Conservation (phyloP, 306 rosid genomes). For the Medicago ruthenica region DNA sequence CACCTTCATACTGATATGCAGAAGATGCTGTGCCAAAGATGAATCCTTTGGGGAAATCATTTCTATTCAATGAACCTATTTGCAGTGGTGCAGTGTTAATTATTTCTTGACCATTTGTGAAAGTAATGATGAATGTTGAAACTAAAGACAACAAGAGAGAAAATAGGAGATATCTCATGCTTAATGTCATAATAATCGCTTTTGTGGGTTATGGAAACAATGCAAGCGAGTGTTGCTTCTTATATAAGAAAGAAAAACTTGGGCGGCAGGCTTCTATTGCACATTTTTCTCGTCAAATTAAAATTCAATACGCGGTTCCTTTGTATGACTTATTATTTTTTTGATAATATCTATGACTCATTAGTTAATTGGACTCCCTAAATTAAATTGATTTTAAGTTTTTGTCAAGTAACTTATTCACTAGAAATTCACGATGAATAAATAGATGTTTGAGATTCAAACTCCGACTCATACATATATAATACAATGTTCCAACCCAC, state of each 20-base stretch:
- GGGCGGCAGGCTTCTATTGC: background rate
- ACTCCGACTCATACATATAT: too few relatives aligned
- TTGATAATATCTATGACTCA: background rate
- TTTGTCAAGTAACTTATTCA: background rate
- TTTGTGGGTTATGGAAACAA: background rate
- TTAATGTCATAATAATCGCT: background rate
- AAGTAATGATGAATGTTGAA: background rate
- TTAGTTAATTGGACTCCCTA: background rate
- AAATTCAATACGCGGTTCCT: background rate
- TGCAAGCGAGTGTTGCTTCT: background rate
- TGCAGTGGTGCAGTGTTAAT: background rate
- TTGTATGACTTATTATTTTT: background rate
- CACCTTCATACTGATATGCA: constrained; percentile 60
- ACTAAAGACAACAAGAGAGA: background rate
- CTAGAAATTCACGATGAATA: too few relatives aligned
- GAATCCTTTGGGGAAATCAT: constrained; percentile 34
- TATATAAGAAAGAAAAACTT: background rate
- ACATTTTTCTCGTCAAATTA: background rate
- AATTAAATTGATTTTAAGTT: too few relatives aligned
- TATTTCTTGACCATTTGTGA: background rate
- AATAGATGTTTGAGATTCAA: too few relatives aligned
- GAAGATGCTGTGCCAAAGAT: constrained; percentile 47
- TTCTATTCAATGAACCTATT: constrained; percentile 13
- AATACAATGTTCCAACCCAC: too few relatives aligned
- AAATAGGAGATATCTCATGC: background rate